Evolutionary conservation across 208 protist genomes (phyloP), one percentile per base, ranked within the genome.

Genomic region (Crithidia thermophila): DNA sequence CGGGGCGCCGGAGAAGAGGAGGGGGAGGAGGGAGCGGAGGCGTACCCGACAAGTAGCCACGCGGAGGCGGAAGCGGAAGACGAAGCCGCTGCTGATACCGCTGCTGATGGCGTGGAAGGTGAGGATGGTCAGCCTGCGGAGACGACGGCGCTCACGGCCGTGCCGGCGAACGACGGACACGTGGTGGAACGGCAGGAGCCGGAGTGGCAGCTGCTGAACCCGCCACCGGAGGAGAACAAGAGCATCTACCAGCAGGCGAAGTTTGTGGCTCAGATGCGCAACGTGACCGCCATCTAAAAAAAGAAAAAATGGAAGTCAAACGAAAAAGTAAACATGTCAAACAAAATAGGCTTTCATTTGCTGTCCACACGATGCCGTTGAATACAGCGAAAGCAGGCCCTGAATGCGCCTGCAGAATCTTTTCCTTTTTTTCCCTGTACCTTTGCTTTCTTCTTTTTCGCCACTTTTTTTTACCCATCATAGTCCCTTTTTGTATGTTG

Each of bases 241-340:
- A 56, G 42, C 27, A 55, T 78, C 23, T 45, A 79, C 28, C 66
- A 70, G 25, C 61, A 82, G 43, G 77, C 77, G 25, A 61, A 72
- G n/a, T 61, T 71, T 33, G 55, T 87, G 8, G 65, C 77, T n/a
- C 61, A 70, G 50, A 75, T 71, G 78, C 53, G 68, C 43, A 63
- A 47, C 66, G 53, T 72, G 34, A 63, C 43, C 13, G 39, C 63
- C 16, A 67, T 73, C 21, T 73, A 71, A 55, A 53, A 37, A 30
- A 61, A 49, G 3, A 61, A 61, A 18, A 49, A 61, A 21, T 27
- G 25, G 53, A 20, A 18, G 18, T 21, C 49, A 46, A 46, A 9
- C 40, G 5, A 9, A 21, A 46, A 18, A 46, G 42, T n/a, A 16
- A 40, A 40, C 7, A 13, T 7, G 36, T 13, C 7, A n/a, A 45